phyloP scores from a whole-genome alignment of 305 asterid genomes.

The Fraxinus ornus region DNA sequence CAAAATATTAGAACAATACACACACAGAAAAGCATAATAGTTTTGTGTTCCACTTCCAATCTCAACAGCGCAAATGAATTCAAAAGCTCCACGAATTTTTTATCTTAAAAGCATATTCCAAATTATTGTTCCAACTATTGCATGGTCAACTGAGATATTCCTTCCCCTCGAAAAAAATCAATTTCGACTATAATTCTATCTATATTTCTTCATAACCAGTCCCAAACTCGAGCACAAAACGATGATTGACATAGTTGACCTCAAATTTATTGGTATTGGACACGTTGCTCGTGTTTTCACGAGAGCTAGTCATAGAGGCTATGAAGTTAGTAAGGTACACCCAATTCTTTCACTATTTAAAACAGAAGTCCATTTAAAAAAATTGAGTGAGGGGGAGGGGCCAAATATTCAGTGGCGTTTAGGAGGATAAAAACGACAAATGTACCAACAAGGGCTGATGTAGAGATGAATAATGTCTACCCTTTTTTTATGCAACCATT shows the following conservation, averaged over 20 bases:
- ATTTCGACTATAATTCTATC: not conserved
- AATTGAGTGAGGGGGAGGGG: not conserved
- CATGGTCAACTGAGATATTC: not conserved
- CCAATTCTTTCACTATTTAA: not conserved
- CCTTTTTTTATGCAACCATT: not conserved
- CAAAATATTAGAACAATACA: conserved; percentile 16
- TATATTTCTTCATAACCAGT: not conserved
- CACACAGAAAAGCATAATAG: conserved; percentile 21
- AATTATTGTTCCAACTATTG: not conserved
- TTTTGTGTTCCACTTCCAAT: conserved; percentile 21
- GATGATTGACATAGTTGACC: not conserved
- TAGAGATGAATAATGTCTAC: not conserved
- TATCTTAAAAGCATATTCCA: not conserved
- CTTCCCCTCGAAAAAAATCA: not conserved
- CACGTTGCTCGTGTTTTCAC: not conserved
- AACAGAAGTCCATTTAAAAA: not conserved
- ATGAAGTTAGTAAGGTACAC: not conserved
- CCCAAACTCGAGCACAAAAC: not conserved
- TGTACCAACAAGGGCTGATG: not conserved
- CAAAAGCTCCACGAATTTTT: not conserved
- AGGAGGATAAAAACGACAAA: not conserved
- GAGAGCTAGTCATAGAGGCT: not conserved
- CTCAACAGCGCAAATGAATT: not conserved
- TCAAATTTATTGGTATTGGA: not conserved
- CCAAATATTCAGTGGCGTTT: not conserved